Evolutionary conservation across 768 basidiomycete species (phyloP), one percentile per base, ranked within the genome.

Genomic region (Clavaria fumosa): DNA sequence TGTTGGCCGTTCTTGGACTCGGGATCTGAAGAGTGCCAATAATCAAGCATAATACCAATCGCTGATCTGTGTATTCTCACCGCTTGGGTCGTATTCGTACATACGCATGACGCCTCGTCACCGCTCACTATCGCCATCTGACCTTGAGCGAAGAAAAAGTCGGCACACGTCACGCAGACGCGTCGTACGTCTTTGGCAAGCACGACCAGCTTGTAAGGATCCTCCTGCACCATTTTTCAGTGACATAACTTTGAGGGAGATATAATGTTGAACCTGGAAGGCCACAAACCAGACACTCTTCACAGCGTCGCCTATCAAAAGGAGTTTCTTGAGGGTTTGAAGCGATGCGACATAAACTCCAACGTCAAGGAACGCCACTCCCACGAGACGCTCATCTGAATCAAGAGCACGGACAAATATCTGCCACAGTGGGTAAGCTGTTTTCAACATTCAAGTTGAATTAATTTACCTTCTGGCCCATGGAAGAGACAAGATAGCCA

Each of bases 351-450:
- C 85, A 53, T 90, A 96, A 41, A 93, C 75, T 18, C 83, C 84
- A 23, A 93, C 88, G 54, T 97, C 95, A 47, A 96, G 64, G 63
- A 97, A 99, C 2, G 91, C 95, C 31, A 97, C 78, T 24, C 91
- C 88, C 42, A 99, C 83, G 28, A 97, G 72, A 39, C 89, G 81
- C 54, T 96, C 90, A 56, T 99, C 91, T 15, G 79, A 72, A 49
- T 97, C 95, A 51, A 97, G 81, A 0, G 90, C 91, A 45, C 91
- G 80, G 23, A 91, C 85, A 49, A 88, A 96, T 44, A 97, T 73
- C 90, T 96, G 44, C 17, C 17, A 35, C 19, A 17, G 32, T 35
- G n/a, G n/a, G 30, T 28, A 21, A 3, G 6, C 11, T 11, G 23
- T 40, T 14, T 6, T 24, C 22, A 23, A 31, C 33, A 15, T 23